Evolutionary conservation across 306 rosid genomes (phyloP).

Genomic region (Casuarina equisetifolia): DNA sequence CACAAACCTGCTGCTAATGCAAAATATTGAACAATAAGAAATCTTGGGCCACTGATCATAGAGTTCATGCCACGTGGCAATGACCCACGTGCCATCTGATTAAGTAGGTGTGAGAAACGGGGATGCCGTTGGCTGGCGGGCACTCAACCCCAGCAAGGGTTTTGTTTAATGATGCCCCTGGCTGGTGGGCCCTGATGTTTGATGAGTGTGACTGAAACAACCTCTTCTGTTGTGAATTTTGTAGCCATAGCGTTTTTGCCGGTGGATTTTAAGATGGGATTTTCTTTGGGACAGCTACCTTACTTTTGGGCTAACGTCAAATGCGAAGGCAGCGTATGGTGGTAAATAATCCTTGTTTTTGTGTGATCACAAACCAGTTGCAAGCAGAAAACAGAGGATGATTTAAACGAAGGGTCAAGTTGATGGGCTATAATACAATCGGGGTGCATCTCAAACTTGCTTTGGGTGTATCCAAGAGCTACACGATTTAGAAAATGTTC

Average conservation of each 20-base stretch:
- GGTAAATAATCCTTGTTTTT: neutral
- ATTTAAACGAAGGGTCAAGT: too few relatives aligned
- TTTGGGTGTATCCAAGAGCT: too few relatives aligned
- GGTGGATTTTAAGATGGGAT: neutral
- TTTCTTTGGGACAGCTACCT: neutral
- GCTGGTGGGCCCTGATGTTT: too few relatives aligned
- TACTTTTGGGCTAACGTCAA: neutral
- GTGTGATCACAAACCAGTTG: too few relatives aligned
- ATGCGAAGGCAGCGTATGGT: neutral
- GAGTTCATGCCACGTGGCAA: neutral
- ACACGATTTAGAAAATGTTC: too few relatives aligned
- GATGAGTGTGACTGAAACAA: constrained; percentile 4
- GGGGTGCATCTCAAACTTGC: too few relatives aligned
- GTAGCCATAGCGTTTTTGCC: constrained; percentile 34
- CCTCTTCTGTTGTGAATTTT: constrained; percentile 27
- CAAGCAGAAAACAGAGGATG: too few relatives aligned
- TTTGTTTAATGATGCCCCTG: too few relatives aligned
- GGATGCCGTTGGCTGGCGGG: constrained; percentile 31
- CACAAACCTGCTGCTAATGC: too few relatives aligned
- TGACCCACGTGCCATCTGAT: constrained; percentile 28
- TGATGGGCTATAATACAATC: too few relatives aligned
- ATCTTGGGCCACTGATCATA: too few relatives aligned
- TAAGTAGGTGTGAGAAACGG: constrained; percentile 21
- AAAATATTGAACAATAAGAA: too few relatives aligned
- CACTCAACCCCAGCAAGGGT: constrained; percentile 9